These are phyloP conservation scores for Luffa acutangula DNA, from an alignment of 306 rosid species.

Conservation along the genomic window DNA sequence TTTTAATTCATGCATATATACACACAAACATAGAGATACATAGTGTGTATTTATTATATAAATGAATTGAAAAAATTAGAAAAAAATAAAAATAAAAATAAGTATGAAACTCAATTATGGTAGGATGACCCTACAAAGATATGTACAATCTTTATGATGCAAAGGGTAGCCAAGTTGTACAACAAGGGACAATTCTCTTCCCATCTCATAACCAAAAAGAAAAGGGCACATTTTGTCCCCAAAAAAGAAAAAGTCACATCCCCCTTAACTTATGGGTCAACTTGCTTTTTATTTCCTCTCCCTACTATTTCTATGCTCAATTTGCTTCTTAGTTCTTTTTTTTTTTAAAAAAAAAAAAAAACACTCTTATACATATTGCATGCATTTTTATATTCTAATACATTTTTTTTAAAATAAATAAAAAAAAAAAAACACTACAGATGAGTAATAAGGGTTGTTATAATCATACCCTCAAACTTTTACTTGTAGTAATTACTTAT, in stretches of 20 bases:
- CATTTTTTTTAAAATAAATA: too few species aligned
- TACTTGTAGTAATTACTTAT: too few species aligned
- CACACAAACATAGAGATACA: background rate
- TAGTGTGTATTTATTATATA: background rate
- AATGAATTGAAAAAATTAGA: background rate
- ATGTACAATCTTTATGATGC: slow-evolving; percentile 2
- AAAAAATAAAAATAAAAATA: background rate
- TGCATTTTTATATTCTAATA: too few species aligned
- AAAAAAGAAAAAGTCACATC: background rate
- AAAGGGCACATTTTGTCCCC: background rate
- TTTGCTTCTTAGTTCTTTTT: background rate
- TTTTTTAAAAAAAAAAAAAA: too few species aligned
- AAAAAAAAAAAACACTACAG: too few species aligned
- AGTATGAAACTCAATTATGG: background rate
- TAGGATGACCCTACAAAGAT: background rate
- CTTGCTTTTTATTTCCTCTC: background rate
- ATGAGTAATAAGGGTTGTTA: too few species aligned
- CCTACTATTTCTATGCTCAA: background rate
- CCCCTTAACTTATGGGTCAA: background rate
- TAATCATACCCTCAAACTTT: too few species aligned
- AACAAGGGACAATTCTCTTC: slow-evolving; percentile 2
- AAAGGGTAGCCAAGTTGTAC: slow-evolving; percentile 4
- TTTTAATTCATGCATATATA: too few species aligned
- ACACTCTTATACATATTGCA: too few species aligned
- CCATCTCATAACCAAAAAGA: background rate